Conservation (phyloP, 441 rosid genomes). For the Manihot esculenta region DNA sequence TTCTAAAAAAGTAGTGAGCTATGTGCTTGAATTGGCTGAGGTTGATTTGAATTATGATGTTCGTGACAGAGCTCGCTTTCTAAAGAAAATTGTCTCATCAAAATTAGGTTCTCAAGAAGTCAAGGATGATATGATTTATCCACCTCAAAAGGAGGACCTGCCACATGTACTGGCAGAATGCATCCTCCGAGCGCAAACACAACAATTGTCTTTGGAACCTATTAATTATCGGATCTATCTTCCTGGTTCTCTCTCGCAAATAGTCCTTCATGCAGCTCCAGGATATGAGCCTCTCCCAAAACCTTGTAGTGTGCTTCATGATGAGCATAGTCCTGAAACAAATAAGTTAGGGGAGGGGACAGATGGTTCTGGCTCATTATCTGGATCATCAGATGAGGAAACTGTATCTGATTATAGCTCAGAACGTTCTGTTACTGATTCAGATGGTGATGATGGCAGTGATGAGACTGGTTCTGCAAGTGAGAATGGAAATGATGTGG, state of each 20-base stretch:
- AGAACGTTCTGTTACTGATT: constrained; percentile 46
- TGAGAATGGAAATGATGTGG: constrained; percentile 40
- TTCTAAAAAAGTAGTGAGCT: constrained; percentile 50
- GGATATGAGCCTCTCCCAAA: constrained; percentile 98
- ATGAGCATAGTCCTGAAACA: constrained; percentile 39
- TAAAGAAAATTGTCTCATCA: constrained; percentile 56
- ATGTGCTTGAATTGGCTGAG: constrained; percentile 86
- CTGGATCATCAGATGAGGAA: constrained; percentile 66
- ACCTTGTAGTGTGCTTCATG: constrained; percentile 61
- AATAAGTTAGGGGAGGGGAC: constrained; percentile 39
- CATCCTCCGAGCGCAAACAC: constrained; percentile 55
- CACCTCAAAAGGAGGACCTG: constrained; percentile 37
- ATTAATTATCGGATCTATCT: constrained; percentile 70
- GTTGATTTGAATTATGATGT: constrained; percentile 84
- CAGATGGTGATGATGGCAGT: constrained; percentile 39
- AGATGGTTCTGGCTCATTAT: constrained; percentile 44
- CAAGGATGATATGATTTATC: constrained; percentile 37
- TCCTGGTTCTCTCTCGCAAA: constrained; percentile 96
- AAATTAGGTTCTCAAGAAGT: constrained; percentile 39
- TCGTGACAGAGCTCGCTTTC: constrained; percentile 88
- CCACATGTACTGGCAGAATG: constrained; percentile 45
- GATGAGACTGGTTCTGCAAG: constrained; percentile 47
- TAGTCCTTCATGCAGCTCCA: constrained; percentile 98
- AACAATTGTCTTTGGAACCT: constrained; percentile 41
- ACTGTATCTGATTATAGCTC: constrained; percentile 71